A percentile compares a stretch with the other conserved stretches of the same genome.
Conservation (phyloP, 305 asterid genomes). For the Fraxinus xanthoxyloides region DNA sequence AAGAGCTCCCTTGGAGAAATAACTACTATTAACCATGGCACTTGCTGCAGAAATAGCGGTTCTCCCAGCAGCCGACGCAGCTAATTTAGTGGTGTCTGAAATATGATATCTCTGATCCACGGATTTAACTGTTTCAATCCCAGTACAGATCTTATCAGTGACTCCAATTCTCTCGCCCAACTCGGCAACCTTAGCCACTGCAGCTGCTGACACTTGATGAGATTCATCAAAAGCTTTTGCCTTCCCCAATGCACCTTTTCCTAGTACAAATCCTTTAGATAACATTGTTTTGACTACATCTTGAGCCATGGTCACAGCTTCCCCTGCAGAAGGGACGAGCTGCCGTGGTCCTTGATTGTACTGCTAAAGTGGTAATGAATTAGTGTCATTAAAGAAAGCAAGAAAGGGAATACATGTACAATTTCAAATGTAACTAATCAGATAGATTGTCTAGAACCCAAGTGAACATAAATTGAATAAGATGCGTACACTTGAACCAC, state of each 20-base stretch:
- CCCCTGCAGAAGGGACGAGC: slow-evolving; percentile 13
- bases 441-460: not conserved
- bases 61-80: slow-evolving; percentile 73
- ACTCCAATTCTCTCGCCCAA: slow-evolving; percentile 71
- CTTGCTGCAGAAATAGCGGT: slow-evolving; percentile 72
- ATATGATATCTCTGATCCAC: slow-evolving; percentile 66
- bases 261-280: slow-evolving; percentile 70
- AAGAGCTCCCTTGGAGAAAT: slow-evolving; percentile 77
- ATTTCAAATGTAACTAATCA: not conserved
- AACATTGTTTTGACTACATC: slow-evolving; percentile 81
- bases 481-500: slow-evolving; percentile 44
- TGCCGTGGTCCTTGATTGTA: slow-evolving; percentile 28
- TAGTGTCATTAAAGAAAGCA: not conserved
- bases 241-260: slow-evolving; percentile 72
- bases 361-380: not conserved
- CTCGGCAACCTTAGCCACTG: slow-evolving; percentile 84
- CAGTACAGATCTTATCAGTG: slow-evolving; percentile 68
- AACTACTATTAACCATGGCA: slow-evolving; percentile 68
- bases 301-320: slow-evolving; percentile 73
- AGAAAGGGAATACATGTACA: slow-evolving; percentile 43
- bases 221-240: slow-evolving; percentile 89
- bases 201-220: slow-evolving; percentile 83
- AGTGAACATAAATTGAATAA: not conserved
- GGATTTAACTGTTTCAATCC: slow-evolving; percentile 64
- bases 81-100: slow-evolving; percentile 57